Evolutionary conservation across 1,284 basidiomycete genomes (phyloP).

Genomic region (Boletus semigastroideus): DNA sequence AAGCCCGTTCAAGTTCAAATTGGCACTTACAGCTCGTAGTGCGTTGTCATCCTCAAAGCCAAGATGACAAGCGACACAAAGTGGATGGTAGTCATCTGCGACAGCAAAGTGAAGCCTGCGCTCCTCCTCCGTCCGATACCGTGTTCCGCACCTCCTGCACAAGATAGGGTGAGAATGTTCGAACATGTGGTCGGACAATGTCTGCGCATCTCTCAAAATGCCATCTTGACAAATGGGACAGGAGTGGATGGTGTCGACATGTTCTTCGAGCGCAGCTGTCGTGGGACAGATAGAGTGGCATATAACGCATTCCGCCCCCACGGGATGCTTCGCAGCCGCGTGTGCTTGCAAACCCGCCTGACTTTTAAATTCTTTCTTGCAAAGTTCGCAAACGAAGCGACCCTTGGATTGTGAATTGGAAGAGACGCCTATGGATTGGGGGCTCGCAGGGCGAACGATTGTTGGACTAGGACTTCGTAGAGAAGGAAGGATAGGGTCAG

Average conservation of each 20-base stretch:
- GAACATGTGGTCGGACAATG: constrained; percentile 29
- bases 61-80: constrained; percentile 23
- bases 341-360: constrained; percentile 27
- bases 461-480: constrained; percentile 19
- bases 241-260: constrained; percentile 27
- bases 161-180: constrained; percentile 28
- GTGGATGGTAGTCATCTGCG: constrained; percentile 26
- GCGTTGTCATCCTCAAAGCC: constrained; percentile 31
- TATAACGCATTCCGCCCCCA: constrained; percentile 21
- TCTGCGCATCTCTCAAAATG: constrained; percentile 27
- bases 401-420: constrained; percentile 11
- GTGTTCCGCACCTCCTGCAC: constrained; percentile 29
- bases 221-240: constrained; percentile 29
- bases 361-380: constrained; percentile 27
- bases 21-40: constrained; percentile 21
- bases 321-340: constrained; percentile 27
- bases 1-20: constrained; percentile 8
- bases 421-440: constrained; percentile 13
- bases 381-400: constrained; percentile 22
- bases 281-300: constrained; percentile 27
- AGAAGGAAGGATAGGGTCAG: constrained; percentile 1
- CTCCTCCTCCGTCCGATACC: constrained; percentile 32
- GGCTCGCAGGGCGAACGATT: constrained; percentile 12
- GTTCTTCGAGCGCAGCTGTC: constrained; percentile 24
- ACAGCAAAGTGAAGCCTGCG: constrained; percentile 24